These are phyloP conservation scores for Nitzschia palea DNA, from an alignment of 108 stramenopile genomes.

Conservation along the genomic window DNA sequence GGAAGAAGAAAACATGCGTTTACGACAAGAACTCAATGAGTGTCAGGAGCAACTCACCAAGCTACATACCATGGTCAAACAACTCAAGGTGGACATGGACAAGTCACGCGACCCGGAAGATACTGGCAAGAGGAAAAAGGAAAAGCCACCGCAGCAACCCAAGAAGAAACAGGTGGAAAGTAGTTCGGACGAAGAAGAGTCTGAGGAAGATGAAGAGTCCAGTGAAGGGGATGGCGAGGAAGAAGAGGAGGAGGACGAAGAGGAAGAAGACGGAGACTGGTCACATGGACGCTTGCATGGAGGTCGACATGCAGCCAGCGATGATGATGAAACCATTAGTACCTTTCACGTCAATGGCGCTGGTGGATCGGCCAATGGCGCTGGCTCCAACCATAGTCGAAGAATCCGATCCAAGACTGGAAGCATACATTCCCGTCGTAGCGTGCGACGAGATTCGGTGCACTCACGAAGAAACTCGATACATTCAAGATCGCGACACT, in stretches of 20 bases:
- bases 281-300: background rate
- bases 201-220: background rate
- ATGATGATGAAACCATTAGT: constrained; percentile 37
- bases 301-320: constrained; percentile 7
- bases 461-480: constrained; percentile 26
- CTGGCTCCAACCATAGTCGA: background rate
- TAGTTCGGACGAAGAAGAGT: background rate
- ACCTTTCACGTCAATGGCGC: constrained; percentile 28
- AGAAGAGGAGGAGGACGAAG: constrained; percentile 38
- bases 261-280: constrained; percentile 17
- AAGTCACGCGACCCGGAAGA: background rate
- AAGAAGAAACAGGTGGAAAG: background rate
- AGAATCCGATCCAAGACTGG: background rate
- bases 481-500: constrained; percentile 29
- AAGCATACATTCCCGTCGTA: constrained; percentile 25
- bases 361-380: background rate
- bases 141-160: background rate
- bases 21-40: constrained; percentile 38
- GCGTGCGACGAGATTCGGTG: constrained; percentile 13
- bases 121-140: constrained; percentile 1
- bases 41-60: constrained; percentile 45
- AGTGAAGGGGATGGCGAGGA: constrained; percentile 13
- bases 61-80: constrained; percentile 42
- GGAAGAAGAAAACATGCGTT: constrained; percentile 40
- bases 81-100: constrained; percentile 28